Evolutionary conservation across 345 rosid species (phyloP), one percentile per base, ranked within the genome.

Genomic region (Gossypium mustelinum): DNA sequence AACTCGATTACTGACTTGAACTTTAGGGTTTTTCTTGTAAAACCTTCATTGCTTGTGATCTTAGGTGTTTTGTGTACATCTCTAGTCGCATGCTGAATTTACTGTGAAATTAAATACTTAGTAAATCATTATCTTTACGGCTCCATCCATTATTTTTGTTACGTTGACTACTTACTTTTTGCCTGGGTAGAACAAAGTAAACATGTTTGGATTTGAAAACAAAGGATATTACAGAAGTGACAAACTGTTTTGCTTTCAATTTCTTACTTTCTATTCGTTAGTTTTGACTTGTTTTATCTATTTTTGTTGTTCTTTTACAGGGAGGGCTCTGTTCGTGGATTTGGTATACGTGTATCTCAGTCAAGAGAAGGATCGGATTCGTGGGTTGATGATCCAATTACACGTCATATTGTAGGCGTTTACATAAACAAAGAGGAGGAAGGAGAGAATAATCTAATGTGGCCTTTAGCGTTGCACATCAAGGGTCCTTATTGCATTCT

Each of bases 361-460:
- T 94, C 97, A 11, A 80, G 77, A 3, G 72, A 82, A 81, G 97
- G 98, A 44, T 92, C 92, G 2, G 98, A 94, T 82, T 89, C 98
- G 1, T 92, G 98, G 98, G 88, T 94, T 58, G 98, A 94, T 82
- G 98, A 94, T 76, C 97, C 98, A 13, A 90, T 93, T 75, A 85
- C 88, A 9, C 95, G 91, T 16, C 96, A 94, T 75, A 64, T 94
- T 22, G 84, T 94, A 78, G 84, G 98, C 74, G 86, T 94, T 65
- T 68, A 73, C 63, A 79, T 91, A 54, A 76, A 56, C 56, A 68
- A 75, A 22, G 86, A 85, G 57, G 88, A 80, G 54, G 84, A 78
- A 68, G 85, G 83, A 50, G 88, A 84, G 22, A 83, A 56, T 73
- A 78, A 83, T 68, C 70, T 89, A 68, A 59, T 91, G 9, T 94